Base-by-base conservation (phyloP, 2,329 filamentous ascomycete species). In the Fusarium sulawesiense region DNA sequence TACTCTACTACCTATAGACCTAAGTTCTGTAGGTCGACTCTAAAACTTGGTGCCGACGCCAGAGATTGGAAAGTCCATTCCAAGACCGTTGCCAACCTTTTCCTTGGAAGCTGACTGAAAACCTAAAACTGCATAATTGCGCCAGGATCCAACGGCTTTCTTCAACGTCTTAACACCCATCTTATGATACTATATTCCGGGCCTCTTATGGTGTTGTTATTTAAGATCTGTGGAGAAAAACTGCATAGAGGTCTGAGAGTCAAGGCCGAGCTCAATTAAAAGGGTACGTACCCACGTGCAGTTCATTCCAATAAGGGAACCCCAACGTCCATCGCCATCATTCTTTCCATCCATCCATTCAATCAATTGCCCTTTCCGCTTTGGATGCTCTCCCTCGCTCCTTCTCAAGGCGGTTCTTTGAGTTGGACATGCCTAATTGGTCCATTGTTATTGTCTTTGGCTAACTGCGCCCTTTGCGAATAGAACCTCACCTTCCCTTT, bases 281-380 rank as follows among this genome's bases (percentile, higher is more conserved):
- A 25, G 20, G 68, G 68, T 70, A 70, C 68, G 68, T 70, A 70
- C 67, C 59, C 16, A 27, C 34, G 27, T 29, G 44, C 54, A 49
- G 44, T 47, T 48, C 41, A 45, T 57, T 64, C 64, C 56, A 50
- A 46, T 65, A 65, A 65, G 37, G 60, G 62, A 54, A 54, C 60
- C 60, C 65, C 48, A 65, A 57, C 45, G 56, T 51, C 50, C 53
- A 71, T 71, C 68, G 59, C 60, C 64, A 69, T 70, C 59, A 56
- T 47, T 48, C 34, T 47, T 60, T 21, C 59, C 37, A 27, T 67
- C 51, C 65, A 41, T 62, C 50, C 47, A 48, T 59, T 56, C 45
- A 27, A 54, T 64, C 53, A 37, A 53, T 53, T 53, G 42, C 21
- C 55, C 58, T 69, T 66, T 66, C 45, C 60, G 25, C 47, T 64